Conservation (phyloP, 108 stramenopile genomes). For the Epithemia pelagica region DNA sequence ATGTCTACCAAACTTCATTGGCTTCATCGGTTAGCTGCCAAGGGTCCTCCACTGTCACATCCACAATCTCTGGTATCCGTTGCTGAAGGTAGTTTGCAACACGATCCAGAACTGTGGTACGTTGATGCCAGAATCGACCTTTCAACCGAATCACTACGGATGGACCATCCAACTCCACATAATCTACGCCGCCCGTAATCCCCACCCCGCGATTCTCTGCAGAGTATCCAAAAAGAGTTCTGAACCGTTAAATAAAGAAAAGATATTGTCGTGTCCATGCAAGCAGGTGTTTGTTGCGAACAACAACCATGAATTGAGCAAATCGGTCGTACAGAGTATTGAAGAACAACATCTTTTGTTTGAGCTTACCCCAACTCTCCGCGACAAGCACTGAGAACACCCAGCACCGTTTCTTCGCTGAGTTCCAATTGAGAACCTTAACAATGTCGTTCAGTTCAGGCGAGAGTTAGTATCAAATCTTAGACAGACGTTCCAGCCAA, state of each 20-base stretch:
- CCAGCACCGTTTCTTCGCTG: slow-evolving; percentile 63
- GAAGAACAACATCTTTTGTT: neutral
- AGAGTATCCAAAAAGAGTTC: slow-evolving; percentile 88
- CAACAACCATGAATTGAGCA: too few relatives aligned
- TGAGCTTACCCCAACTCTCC: slow-evolving; percentile 43
- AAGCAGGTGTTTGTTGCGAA: too few relatives aligned
- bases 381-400: slow-evolving; percentile 67
- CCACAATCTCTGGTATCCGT: slow-evolving; percentile 81
- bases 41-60: slow-evolving; percentile 71
- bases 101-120: slow-evolving; percentile 70
- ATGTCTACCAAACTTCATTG: slow-evolving; percentile 43
- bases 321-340: too few relatives aligned
- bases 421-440: slow-evolving; percentile 54
- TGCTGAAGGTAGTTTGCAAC: slow-evolving; percentile 63
- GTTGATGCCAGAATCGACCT: slow-evolving; percentile 92
- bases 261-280: too few relatives aligned
- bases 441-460: too few relatives aligned
- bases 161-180: slow-evolving; percentile 89
- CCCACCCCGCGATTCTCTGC: slow-evolving; percentile 91
- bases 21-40: slow-evolving; percentile 79
- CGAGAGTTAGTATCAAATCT: too few relatives aligned
- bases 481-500: too few relatives aligned
- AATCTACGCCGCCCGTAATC: slow-evolving; percentile 93
- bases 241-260: too few relatives aligned
- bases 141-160: slow-evolving; percentile 60